phyloP scores from a whole-genome alignment of 768 basidiomycete species.

The Suillus luteus region DNA sequence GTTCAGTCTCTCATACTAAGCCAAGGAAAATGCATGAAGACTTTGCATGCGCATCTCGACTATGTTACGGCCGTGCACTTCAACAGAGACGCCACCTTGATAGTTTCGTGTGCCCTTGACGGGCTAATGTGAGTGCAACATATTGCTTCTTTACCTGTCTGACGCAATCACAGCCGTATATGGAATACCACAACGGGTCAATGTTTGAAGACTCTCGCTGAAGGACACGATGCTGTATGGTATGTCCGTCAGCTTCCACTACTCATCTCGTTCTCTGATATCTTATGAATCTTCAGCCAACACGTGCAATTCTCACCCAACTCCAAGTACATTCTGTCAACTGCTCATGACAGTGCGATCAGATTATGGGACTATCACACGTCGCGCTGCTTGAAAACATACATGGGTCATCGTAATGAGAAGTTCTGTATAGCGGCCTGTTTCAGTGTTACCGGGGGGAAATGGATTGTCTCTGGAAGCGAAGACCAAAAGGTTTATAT shows the following conservation, averaged over 20 bases:
- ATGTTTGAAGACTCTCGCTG: constrained; percentile 93
- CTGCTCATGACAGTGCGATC: constrained; percentile 90
- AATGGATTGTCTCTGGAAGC: constrained; percentile 89
- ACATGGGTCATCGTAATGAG: constrained; percentile 78
- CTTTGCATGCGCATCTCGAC: constrained; percentile 90
- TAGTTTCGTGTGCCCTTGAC: constrained; percentile 90
- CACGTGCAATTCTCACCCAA: constrained; percentile 95
- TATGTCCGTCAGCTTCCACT: constrained; percentile 28
- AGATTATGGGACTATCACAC: constrained; percentile 96
- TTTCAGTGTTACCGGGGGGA: constrained; percentile 83
- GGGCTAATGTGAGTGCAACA: constrained; percentile 78
- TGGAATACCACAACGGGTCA: constrained; percentile 94
- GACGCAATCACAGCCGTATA: constrained; percentile 65
- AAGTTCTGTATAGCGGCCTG: constrained; percentile 85
- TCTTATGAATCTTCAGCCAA: constrained; percentile 50
- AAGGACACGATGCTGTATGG: constrained; percentile 86
- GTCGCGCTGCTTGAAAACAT: constrained; percentile 88
- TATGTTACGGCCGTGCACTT: constrained; percentile 95
- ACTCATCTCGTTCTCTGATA: not conserved
- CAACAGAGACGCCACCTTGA: constrained; percentile 86
- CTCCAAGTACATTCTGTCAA: constrained; percentile 91
- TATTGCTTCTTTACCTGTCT: constrained; percentile 7
- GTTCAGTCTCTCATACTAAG: not conserved
- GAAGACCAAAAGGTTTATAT: constrained; percentile 90
- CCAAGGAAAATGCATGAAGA: constrained; percentile 80